Evolutionary conservation across 2,329 filamentous ascomycete genomes (phyloP), one percentile per base, ranked within the genome.

Genomic region (Sclerotinia glacialis): DNA sequence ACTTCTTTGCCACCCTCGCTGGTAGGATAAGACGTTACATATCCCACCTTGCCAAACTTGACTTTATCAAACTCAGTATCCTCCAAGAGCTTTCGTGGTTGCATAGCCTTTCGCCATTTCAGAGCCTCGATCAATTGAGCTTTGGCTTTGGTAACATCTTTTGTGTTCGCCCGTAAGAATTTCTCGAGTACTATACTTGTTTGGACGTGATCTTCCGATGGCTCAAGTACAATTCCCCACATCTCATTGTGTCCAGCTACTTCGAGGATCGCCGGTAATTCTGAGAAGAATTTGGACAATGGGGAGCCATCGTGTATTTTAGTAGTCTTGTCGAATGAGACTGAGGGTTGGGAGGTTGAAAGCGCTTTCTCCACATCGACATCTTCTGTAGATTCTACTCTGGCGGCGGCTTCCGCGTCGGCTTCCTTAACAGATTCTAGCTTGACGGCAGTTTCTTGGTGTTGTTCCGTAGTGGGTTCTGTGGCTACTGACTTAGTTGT

Each of bases 131-230:
- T 82, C 54, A 98, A 85, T 80, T 97, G 93, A 65, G 89, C 85
- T 76, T 89, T 87, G 21, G 93, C 91, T 76, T 88, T 88, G 64
- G 82, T 81, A 8, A 92, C 77, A 74, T 96, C 88, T 69, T 89
- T 88, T 69, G 88, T 87, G 77, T 97, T 97, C 76, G 93, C 94
- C 72, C 93, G 91, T 66, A 98, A 85, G 80, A 93, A 97, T 81
- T 97, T 98, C 77, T 96, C 92, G 59, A 97, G 83, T 62, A 97
- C 86, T 73, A 97, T 88, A 76, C 90, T 89, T 58, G 90, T 93
- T 65, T 91, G 91, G 63, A 93, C 83, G 73, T 92, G 83, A 50
- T 79, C 73, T 52, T 66, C 64, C 52, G 76, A 75, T 49, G 74
- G 69, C 28, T 64, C 46, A 54, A 97, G 85, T 42, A 84, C 81